These are phyloP conservation scores for Sordariomycetes sp. DNA, from an alignment of 2,329 filamentous ascomycete species.

Conservation along the genomic window DNA sequence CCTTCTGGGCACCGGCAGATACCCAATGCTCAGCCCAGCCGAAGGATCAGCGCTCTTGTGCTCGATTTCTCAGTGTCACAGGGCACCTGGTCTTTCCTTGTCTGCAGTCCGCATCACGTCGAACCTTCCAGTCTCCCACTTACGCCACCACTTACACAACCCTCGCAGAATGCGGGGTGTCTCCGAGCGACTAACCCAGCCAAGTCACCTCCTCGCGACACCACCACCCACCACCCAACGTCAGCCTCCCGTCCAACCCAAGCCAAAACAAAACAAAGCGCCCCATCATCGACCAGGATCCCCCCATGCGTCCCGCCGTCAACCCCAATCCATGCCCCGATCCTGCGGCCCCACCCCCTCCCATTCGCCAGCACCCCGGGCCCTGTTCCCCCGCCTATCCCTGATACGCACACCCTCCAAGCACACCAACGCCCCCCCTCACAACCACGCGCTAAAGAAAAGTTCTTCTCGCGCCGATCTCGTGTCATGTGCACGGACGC, in stretches of 20 bases:
- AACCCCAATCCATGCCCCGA: conserved; percentile 4
- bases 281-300: background rate
- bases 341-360: background rate
- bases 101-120: background rate
- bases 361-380: background rate
- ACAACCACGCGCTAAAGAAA: background rate
- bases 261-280: background rate
- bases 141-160: background rate
- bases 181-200: background rate
- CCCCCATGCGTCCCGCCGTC: background rate
- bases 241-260: background rate
- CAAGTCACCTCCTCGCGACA: background rate
- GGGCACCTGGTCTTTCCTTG: background rate
- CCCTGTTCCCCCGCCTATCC: background rate
- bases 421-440: background rate
- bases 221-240: background rate
- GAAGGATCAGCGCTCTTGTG: too few relatives aligned
- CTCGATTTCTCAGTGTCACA: too few relatives aligned
- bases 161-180: background rate
- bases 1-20: too few relatives aligned
- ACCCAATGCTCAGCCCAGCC: too few relatives aligned
- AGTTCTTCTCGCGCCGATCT: background rate
- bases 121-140: background rate
- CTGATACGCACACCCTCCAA: conserved; percentile 1
- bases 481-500: background rate